These are phyloP conservation scores for Eutypa lata DNA, from an alignment of 2,329 filamentous ascomycete species.

Conservation along the genomic window DNA sequence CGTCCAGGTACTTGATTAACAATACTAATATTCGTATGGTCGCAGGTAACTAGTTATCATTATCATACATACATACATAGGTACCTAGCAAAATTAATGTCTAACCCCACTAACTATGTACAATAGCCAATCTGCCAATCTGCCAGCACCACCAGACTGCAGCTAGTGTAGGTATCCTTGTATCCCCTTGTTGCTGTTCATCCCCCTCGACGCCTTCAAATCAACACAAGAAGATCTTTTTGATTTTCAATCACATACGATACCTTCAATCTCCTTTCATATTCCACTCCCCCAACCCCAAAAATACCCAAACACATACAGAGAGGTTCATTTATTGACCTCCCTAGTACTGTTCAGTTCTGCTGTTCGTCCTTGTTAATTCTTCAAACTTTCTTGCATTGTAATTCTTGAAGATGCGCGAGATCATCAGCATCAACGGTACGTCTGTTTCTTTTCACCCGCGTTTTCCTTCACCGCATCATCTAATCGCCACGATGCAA, in stretches of 20 bases:
- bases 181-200: background rate
- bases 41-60: background rate
- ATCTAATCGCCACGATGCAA: constrained; percentile 19
- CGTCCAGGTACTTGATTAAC: no score
- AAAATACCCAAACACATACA: background rate
- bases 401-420: constrained; percentile 75
- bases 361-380: constrained; percentile 27
- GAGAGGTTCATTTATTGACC: constrained; percentile 4
- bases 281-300: background rate
- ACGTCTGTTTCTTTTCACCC: constrained; percentile 42
- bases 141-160: no score
- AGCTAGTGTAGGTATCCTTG: background rate
- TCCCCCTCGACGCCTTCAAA: constrained; percentile 2
- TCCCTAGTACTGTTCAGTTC: constrained; percentile 22
- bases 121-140: no score
- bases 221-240: background rate
- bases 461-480: constrained; percentile 44
- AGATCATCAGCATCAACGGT: constrained; percentile 99
- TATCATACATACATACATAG: no score
- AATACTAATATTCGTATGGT: background rate
- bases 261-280: background rate
- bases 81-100: no score
- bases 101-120: no score
- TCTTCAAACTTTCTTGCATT: constrained; percentile 22
- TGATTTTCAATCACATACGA: background rate